phyloP scores from a whole-genome alignment of 176 grass and related monocot species.

The barley (Hordeum vulgare) region MorexV3_pseudomolecules_assembly NC_058520.1:52511690-52512189 shows the following conservation, averaged over 20 bases:
- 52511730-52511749: neutral
- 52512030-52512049: constrained; percentile 5
- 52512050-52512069: neutral
- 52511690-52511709: neutral
- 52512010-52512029: neutral
- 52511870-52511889: neutral
- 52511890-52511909: constrained; percentile 6
- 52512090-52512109: neutral
- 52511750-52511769: constrained; percentile 7
- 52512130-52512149: neutral
- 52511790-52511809: neutral
- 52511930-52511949: neutral
- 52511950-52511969: neutral
- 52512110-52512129: neutral
- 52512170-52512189: neutral
- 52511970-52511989: neutral
- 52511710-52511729: neutral
- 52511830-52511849: neutral
- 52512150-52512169: neutral
- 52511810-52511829: neutral
- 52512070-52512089: neutral
- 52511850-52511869: neutral
- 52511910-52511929: neutral
- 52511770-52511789: neutral
- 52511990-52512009: neutral